A percentile compares a stretch with the other conserved stretches of the same genome.
Evolutionary conservation across 805 yeast genomes (phyloP).

Genomic region (Ascoidea asiatica): DNA sequence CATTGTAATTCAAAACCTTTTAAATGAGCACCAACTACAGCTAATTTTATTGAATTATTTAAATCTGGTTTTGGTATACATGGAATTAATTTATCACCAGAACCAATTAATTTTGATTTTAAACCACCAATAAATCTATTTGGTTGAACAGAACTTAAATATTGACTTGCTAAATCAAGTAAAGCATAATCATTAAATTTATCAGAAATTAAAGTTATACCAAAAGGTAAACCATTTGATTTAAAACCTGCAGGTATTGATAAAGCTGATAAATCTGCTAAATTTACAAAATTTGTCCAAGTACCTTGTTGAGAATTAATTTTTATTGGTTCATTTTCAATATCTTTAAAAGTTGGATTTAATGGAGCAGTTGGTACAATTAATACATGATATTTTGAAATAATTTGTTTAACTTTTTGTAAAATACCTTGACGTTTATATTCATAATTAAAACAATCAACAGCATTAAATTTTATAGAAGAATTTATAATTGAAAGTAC

Average conservation of each 20-base stretch:
- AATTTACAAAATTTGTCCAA: constrained; percentile 94
- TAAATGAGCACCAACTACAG: constrained; percentile 95
- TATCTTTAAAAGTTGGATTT: constrained; percentile 68
- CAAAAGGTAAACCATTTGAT: constrained; percentile 78
- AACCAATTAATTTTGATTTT: constrained; percentile 14
- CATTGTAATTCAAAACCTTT: constrained; percentile 82
- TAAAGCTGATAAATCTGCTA: constrained; percentile 85
- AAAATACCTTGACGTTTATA: constrained; percentile 75
- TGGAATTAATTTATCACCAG: constrained; percentile 31
- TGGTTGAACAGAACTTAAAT: constrained; percentile 29
- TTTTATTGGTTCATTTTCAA: constrained; percentile 62
- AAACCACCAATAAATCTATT: constrained; percentile 5
- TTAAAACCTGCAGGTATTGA: constrained; percentile 89
- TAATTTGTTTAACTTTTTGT: constrained; percentile 41
- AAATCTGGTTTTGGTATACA: constrained; percentile 30
- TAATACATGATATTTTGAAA: constrained; percentile 56
- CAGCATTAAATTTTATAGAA: constrained; percentile 70
- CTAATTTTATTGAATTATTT: constrained; percentile 43
- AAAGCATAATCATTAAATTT: constrained; percentile 85
- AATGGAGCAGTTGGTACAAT: constrained; percentile 92
- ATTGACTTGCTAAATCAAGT: constrained; percentile 67
- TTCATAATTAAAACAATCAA: constrained; percentile 73
- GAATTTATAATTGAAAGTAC: constrained; percentile 64
- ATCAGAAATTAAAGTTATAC: constrained; percentile 72
- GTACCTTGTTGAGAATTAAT: constrained; percentile 91